Percentiles rank a stretch among this genome's conserved stretches.
Conservation (phyloP, 805 yeast species). For the Kodamaea leandrae region DNA sequence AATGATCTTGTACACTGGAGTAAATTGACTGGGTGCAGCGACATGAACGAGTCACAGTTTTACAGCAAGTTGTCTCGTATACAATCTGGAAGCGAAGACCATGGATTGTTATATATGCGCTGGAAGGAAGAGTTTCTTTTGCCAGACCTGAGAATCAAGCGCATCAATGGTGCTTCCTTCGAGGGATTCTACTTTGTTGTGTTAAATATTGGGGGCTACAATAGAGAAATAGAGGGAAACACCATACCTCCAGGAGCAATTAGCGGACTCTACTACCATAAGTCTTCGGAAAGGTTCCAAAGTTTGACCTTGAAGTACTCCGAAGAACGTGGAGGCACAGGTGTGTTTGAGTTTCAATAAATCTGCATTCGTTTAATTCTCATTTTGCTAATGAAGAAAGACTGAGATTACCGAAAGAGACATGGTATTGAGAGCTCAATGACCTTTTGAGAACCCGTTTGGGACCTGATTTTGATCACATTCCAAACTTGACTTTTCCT, state of each 20-base stretch:
- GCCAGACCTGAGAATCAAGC: conserved; percentile 69
- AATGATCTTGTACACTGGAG: conserved; percentile 52
- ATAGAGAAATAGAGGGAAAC: conserved; percentile 6
- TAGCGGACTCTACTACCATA: conserved; percentile 79
- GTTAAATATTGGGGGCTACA: conserved; percentile 55
- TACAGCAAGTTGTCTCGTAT: conserved; percentile 26
- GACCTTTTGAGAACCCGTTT: no score
- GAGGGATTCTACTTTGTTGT: conserved; percentile 92
- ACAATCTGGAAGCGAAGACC: conserved; percentile 29
- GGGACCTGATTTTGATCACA: no score
- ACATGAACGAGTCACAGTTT: conserved; percentile 39
- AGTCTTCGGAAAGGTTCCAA: conserved; percentile 75
- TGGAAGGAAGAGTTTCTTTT: conserved; percentile 91
- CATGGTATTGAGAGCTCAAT: no score
- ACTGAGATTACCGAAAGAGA: no score
- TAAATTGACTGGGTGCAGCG: conserved; percentile 47
- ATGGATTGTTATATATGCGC: conserved; percentile 67
- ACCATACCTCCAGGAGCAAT: conserved; percentile 58
- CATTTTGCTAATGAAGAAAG: no score
- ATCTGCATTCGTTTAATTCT: no score
- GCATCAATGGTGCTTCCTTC: conserved; percentile 72
- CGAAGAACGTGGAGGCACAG: conserved; percentile 43
- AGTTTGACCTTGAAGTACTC: conserved; percentile 63
- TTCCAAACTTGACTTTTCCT: no score
- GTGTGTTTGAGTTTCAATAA: conserved; percentile 24